phyloP scores from a whole-genome alignment of 192 early-diverging fungal species.

The Umbelopsis sp. region DNA sequence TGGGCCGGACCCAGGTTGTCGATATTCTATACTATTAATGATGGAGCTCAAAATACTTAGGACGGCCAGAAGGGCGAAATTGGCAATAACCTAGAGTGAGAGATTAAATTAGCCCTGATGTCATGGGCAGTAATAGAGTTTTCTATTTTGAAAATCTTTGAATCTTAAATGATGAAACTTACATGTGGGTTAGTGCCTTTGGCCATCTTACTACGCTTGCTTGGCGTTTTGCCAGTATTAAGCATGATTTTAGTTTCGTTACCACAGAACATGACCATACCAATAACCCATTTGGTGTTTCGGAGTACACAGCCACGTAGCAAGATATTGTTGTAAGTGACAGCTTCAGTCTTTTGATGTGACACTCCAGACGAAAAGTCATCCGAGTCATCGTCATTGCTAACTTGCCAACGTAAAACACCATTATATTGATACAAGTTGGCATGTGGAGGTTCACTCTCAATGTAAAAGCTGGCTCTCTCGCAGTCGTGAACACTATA shows the following conservation, averaged over 20 bases:
- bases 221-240: conserved; percentile 90
- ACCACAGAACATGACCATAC: conserved; percentile 87
- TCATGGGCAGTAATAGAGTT: too few relatives aligned
- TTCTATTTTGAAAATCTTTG: not conserved
- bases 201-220: conserved; percentile 90
- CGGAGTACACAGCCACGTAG: conserved; percentile 90
- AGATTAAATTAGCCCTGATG: conserved; percentile 1
- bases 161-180: too few relatives aligned
- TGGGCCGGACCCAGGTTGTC: conserved; percentile 52
- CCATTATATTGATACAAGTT: conserved; percentile 89
- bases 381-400: conserved; percentile 4
- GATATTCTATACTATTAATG: conserved; percentile 63
- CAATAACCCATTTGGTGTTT: conserved; percentile 90
- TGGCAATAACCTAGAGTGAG: conserved; percentile 64
- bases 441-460: conserved; percentile 86
- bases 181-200: conserved; percentile 90
- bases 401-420: conserved; percentile 55
- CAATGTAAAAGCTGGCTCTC: conserved; percentile 64
- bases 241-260: conserved; percentile 96
- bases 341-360: conserved; percentile 59
- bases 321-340: conserved; percentile 79
- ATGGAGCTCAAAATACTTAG: conserved; percentile 73
- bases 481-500: conserved; percentile 60
- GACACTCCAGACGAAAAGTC: conserved; percentile 29
- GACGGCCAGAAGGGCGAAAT: conserved; percentile 78